A percentile compares a stretch with the other conserved stretches of the same genome.
phyloP scores from a whole-genome alignment of 768 basidiomycete genomes.

The Suillus subluteus region DNA sequence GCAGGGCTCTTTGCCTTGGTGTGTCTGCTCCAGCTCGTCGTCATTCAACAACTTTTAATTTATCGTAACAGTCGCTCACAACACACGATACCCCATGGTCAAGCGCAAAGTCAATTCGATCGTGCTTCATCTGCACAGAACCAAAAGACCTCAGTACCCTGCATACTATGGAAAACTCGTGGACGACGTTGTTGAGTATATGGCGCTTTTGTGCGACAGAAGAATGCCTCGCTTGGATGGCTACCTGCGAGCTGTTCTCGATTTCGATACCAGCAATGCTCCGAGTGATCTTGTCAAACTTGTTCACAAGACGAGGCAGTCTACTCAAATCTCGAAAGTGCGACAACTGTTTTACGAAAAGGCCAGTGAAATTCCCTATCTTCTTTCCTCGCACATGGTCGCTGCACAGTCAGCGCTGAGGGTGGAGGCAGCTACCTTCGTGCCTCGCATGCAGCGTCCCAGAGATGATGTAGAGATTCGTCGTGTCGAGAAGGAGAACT shows the following conservation, averaged over 20 bases:
- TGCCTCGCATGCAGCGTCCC: slow-evolving; percentile 13
- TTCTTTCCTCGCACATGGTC: slow-evolving; percentile 27
- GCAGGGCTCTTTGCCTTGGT: slow-evolving; percentile 52
- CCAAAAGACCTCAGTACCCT: background rate
- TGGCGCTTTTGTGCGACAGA: background rate
- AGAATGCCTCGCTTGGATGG: background rate
- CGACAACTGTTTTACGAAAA: slow-evolving; percentile 34
- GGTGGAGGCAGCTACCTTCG: slow-evolving; percentile 21
- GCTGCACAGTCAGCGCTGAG: slow-evolving; percentile 20
- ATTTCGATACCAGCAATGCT: slow-evolving; percentile 16
- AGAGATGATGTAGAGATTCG: background rate
- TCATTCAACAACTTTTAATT: background rate
- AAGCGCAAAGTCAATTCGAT: background rate
- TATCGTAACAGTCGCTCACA: background rate
- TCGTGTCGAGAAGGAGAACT: background rate
- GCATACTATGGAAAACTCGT: slow-evolving; percentile 4
- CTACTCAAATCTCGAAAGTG: slow-evolving; percentile 12
- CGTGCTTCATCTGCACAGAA: no score
- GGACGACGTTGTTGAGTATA: background rate
- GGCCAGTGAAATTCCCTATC: slow-evolving; percentile 32
- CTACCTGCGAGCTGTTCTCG: slow-evolving; percentile 19
- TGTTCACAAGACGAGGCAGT: slow-evolving; percentile 20
- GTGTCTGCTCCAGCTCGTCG: slow-evolving; percentile 22
- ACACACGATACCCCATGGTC: background rate
- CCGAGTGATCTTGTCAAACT: slow-evolving; percentile 27